Base-by-base conservation (phyloP, 2,329 filamentous ascomycete genomes). In the Monilinia laxa region DNA sequence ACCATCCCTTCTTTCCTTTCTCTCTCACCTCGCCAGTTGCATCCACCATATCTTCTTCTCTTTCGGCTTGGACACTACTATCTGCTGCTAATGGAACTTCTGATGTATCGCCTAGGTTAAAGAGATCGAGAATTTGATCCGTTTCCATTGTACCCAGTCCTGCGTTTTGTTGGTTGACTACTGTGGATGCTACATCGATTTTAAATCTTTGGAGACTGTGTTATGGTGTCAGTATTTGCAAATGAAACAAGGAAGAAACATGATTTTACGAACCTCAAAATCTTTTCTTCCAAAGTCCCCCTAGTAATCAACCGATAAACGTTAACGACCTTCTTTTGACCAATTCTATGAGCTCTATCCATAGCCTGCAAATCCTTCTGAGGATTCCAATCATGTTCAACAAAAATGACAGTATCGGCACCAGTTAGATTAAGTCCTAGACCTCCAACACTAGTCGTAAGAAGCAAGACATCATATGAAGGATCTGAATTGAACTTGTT, bases 241-340 rank as follows among this genome's bases (percentile, higher is more conserved):
- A 58, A 38, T 65, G 18, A 20, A 25, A 31, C 12, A 31, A 16
- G 40, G 25, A 51, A 20, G 47, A 55, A 38, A 18, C 35, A 60
- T 51, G 40, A 40, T n/a, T 3, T 55, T 20, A 82, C 84, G 76
- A 82, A 88, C 86, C 85, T 90, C 75, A 99, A 82, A 76, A 99
- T 99, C 86, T 99, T 99, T 82, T 99, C 95, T 79, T 99, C 95
- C 59, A 99, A 81, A 2, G 96, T 99, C 70, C 95, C 95, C 72
- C 95, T 87, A 7, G 95, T 99, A 74, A 99, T 95, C 71, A 99
- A 84, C 31, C 95, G 92, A 79, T 99, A 99, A 20, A 99, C 95
- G 76, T 99, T 99, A 73, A 99, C 95, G 49, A 98, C 95, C 85
- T 98, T 99, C 87, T 99, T 99, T 81, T 99, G 95, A 2, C 95